Percentiles rank a stretch among this genome's conserved stretches.
These are phyloP conservation scores for Talaromyces borbonicus DNA, from an alignment of 495 filamentous ascomycete species.

Conservation along the genomic window DNA sequence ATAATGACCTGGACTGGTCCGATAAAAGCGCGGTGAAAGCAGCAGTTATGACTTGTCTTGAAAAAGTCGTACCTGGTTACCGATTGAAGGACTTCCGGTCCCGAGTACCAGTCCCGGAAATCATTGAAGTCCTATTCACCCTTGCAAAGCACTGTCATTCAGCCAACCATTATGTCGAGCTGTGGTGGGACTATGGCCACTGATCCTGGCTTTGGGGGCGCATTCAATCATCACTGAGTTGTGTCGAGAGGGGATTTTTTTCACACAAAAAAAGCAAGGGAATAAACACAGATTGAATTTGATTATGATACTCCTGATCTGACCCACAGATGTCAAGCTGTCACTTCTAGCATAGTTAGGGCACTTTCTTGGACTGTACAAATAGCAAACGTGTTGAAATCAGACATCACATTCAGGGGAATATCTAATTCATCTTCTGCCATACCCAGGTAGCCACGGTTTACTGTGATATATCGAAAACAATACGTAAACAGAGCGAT, in stretches of 20 bases:
- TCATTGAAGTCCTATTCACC: not conserved
- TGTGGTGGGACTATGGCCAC: constrained; percentile 1
- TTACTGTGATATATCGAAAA: too few relatives aligned
- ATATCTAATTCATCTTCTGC: too few relatives aligned
- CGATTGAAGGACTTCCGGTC: not conserved
- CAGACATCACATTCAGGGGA: too few relatives aligned
- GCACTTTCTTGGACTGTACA: too few relatives aligned
- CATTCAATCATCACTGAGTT: not conserved
- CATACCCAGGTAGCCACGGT: too few relatives aligned
- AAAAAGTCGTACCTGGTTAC: not conserved
- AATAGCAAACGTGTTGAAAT: too few relatives aligned
- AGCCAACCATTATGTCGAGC: not conserved
- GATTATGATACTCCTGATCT: too few relatives aligned
- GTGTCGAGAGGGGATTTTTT: not conserved
- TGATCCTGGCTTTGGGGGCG: too few relatives aligned
- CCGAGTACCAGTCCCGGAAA: not conserved
- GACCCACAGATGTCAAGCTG: too few relatives aligned
- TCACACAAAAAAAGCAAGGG: not conserved
- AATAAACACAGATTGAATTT: not conserved
- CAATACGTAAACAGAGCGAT: too few relatives aligned
- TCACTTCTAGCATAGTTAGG: too few relatives aligned
- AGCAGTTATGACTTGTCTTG: not conserved
- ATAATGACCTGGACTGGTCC: not conserved
- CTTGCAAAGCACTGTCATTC: not conserved
- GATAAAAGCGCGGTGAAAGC: not conserved